phyloP scores from a whole-genome alignment of 805 yeast species.

The Torulaspora franciscae region DNA sequence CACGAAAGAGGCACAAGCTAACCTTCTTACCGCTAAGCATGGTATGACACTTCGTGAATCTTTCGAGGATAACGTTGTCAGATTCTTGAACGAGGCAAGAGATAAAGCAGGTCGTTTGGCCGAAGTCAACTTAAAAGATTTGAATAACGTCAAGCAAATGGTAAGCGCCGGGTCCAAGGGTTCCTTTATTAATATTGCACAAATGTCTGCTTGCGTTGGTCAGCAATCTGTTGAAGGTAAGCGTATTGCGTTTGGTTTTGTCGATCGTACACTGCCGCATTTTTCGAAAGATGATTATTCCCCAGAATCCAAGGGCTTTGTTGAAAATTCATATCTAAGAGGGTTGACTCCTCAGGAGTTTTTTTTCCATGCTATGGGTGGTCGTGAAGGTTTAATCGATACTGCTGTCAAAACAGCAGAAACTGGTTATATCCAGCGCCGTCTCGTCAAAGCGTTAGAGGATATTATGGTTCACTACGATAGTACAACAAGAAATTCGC shows the following conservation, averaged over 20 bases:
- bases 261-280: constrained; percentile 95
- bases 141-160: constrained; percentile 97
- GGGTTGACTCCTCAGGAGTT: constrained; percentile 98
- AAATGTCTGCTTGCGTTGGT: constrained; percentile 99
- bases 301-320: constrained; percentile 97
- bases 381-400: constrained; percentile 99
- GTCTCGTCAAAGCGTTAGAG: constrained; percentile 92
- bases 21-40: constrained; percentile 87
- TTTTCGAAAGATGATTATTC: constrained; percentile 98
- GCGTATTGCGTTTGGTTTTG: constrained; percentile 96
- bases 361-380: constrained; percentile 99
- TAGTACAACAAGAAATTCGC: constrained; percentile 95
- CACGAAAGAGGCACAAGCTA: constrained; percentile 85
- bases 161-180: constrained; percentile 99
- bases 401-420: constrained; percentile 99
- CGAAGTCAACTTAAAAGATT: constrained; percentile 88
- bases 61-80: constrained; percentile 93
- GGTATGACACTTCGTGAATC: constrained; percentile 99
- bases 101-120: constrained; percentile 99
- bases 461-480: constrained; percentile 98
- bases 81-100: constrained; percentile 95
- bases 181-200: constrained; percentile 96
- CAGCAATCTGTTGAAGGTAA: constrained; percentile 99
- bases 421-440: constrained; percentile 97
- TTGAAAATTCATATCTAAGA: constrained; percentile 92